phyloP scores from a whole-genome alignment of 169 alveolate species.

The Cyclospora cayetanensis region DNA sequence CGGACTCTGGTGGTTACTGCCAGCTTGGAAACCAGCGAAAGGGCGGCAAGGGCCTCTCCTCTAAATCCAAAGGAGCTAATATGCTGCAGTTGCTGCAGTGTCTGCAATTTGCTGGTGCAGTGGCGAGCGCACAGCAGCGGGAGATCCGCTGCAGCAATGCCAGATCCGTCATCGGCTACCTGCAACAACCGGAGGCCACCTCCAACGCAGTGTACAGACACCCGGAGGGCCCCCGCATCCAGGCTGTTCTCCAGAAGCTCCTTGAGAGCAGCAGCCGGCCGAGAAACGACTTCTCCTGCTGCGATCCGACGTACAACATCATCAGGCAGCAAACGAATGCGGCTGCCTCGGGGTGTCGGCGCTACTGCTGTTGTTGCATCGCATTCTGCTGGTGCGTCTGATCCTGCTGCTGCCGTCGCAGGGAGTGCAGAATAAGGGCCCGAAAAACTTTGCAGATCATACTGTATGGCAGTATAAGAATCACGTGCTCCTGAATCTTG shows the following conservation, averaged over 20 bases:
- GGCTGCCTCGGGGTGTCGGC: not conserved
- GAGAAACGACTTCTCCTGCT: slow-evolving; percentile 97
- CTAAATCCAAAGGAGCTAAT: slow-evolving; percentile 96
- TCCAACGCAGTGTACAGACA: slow-evolving; percentile 85
- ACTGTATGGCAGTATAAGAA: not conserved
- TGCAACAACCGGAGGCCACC: slow-evolving; percentile 94
- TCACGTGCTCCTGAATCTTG: not conserved
- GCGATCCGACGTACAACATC: slow-evolving; percentile 94
- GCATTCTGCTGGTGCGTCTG: not conserved
- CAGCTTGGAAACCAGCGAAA: slow-evolving; percentile 93
- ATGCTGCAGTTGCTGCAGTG: slow-evolving; percentile 86
- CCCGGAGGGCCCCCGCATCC: slow-evolving; percentile 95
- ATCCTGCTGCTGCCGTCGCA: not conserved
- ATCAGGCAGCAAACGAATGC: slow-evolving; percentile 85
- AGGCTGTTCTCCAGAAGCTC: slow-evolving; percentile 97
- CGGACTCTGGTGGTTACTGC: slow-evolving; percentile 90
- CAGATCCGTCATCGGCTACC: slow-evolving; percentile 97
- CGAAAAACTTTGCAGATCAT: not conserved
- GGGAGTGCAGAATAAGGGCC: not conserved
- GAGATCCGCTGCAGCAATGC: slow-evolving; percentile 93
- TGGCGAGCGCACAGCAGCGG: slow-evolving; percentile 96
- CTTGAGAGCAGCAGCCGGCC: slow-evolving; percentile 97
- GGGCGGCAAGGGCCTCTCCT: slow-evolving; percentile 99
- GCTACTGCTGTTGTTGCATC: slow-evolving; percentile 5
- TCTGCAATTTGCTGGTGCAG: slow-evolving; percentile 95